A percentile compares a stretch with the other conserved stretches of the same genome.
These are phyloP conservation scores for Zygosaccharomyces pseudobailii DNA, from an alignment of 1,139 yeast species.

Conservation along the genomic window DNA sequence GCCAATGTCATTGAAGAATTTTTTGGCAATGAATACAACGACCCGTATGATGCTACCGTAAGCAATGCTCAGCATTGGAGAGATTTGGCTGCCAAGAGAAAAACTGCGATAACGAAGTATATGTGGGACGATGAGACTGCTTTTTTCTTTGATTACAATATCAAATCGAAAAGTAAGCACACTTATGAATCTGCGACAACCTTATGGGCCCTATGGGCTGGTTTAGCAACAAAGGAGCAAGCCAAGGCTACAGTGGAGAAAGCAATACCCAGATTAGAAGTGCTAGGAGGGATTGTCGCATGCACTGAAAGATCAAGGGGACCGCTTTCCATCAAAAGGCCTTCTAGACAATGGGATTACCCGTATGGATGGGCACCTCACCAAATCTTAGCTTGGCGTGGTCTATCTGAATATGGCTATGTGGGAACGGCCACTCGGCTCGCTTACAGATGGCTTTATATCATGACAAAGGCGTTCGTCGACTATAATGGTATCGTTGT, in stretches of 20 bases:
- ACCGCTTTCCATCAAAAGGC: constrained; percentile 59
- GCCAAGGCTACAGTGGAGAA: constrained; percentile 58
- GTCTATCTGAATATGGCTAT: constrained; percentile 70
- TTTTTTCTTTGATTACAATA: constrained; percentile 80
- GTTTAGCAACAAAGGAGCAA: constrained; percentile 66
- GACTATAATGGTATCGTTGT: constrained; percentile 95
- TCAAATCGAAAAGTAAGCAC: constrained; percentile 51
- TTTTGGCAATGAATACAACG: constrained; percentile 48
- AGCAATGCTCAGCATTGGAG: constrained; percentile 61
- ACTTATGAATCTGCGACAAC: constrained; percentile 84
- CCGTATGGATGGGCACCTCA: constrained; percentile 99
- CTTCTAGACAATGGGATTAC: constrained; percentile 95
- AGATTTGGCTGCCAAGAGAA: constrained; percentile 51
- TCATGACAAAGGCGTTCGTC: constrained; percentile 89
- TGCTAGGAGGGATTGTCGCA: constrained; percentile 82
- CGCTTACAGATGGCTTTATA: constrained; percentile 79
- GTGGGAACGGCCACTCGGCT: constrained; percentile 62
- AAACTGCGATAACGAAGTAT: constrained; percentile 56
- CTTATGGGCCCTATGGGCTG: constrained; percentile 91
- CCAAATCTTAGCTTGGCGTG: constrained; percentile 92
- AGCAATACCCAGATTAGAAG: constrained; percentile 72
- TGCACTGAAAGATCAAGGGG: constrained; percentile 82
- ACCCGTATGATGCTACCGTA: constrained; percentile 36
- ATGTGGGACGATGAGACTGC: constrained; percentile 82
- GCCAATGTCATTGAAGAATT: constrained; percentile 55